phyloP scores from a whole-genome alignment of 2,329 filamentous ascomycete genomes.

The Microthyrium microscopicum region DNA sequence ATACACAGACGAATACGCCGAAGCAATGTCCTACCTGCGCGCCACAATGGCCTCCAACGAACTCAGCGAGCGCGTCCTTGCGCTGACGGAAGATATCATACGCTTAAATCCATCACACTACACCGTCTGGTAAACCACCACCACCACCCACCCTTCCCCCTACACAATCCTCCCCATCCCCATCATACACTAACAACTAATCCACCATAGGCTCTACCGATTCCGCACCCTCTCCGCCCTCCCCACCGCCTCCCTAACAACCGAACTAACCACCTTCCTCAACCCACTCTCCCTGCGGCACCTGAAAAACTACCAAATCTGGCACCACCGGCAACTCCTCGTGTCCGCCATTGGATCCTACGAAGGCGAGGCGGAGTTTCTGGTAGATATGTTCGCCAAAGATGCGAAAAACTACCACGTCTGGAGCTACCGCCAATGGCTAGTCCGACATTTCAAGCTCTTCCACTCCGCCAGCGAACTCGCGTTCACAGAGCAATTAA shows the following conservation, averaged over 20 bases:
- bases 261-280: conserved; percentile 75
- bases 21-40: conserved; percentile 84
- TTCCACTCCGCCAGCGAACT: conserved; percentile 45
- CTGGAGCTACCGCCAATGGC: conserved; percentile 81
- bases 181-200: not conserved
- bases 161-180: not conserved
- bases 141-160: not conserved
- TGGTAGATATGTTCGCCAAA: conserved; percentile 61
- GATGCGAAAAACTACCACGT: conserved; percentile 98
- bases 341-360: conserved; percentile 42
- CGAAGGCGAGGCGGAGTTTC: conserved; percentile 55
- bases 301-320: conserved; percentile 98
- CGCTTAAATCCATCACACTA: conserved; percentile 91
- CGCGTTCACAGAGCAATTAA: conserved; percentile 50
- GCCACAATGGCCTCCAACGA: conserved; percentile 86
- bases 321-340: conserved; percentile 47
- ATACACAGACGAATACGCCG: conserved; percentile 76
- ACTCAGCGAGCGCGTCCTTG: conserved; percentile 59
- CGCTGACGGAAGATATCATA: conserved; percentile 79
- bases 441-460: conserved; percentile 47
- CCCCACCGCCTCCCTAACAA: conserved; percentile 38
- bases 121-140: conserved; percentile 62
- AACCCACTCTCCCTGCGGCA: conserved; percentile 67
- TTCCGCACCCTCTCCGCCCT: conserved; percentile 60
- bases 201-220: conserved; percentile 52